Base-by-base conservation (phyloP, 805 yeast genomes). In the Candida chilensis region DNA sequence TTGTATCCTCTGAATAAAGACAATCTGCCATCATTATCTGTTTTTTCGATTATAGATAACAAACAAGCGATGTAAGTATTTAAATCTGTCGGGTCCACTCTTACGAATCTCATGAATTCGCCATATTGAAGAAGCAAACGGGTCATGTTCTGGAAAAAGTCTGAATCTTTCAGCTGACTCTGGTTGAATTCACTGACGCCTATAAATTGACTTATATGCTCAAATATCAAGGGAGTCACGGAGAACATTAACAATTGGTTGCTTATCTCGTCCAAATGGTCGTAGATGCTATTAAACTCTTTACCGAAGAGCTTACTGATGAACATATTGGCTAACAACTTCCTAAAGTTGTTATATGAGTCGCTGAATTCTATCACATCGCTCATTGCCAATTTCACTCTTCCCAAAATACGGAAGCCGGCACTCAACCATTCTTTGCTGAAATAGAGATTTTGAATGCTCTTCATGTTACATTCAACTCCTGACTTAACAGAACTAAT, bases 361-460 rank as follows among this genome's bases (percentile, higher is more conserved):
- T 39, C 41, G 19, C 38, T 42, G 32, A 52, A 60, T 6, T 47
- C 47, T 0, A 40, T 30, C 0, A 52, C 39, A 33, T 55, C 54
- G 30, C 52, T 52, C 1, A 59, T 47, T 22, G 54, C 53, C 1
- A 37, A 47, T 31, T 57, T 27, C 1, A 58, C 44, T 8, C 54
- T 28, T 3, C 50, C 31, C 27, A 55, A 30, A 16, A 54, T 54
- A n/a, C 50, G 38, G 3, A 25, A 13, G 16, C 13, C 37, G 2
- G 66, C 61, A 29, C 61, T 67, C 4, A 62, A 34, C 52, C 62
- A 62, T 9, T 45, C 56, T 28, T 45, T 51, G 14, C 51, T 42
- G 5, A 37, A 31, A 27, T 52, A 60, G 17, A 51, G 47, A 3
- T 28, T 28, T n/a, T 35, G 34, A 10, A n/a, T n/a, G n/a, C n/a